Conservation (phyloP, 768 basidiomycete genomes). For the Auricularia sp. region DNA sequence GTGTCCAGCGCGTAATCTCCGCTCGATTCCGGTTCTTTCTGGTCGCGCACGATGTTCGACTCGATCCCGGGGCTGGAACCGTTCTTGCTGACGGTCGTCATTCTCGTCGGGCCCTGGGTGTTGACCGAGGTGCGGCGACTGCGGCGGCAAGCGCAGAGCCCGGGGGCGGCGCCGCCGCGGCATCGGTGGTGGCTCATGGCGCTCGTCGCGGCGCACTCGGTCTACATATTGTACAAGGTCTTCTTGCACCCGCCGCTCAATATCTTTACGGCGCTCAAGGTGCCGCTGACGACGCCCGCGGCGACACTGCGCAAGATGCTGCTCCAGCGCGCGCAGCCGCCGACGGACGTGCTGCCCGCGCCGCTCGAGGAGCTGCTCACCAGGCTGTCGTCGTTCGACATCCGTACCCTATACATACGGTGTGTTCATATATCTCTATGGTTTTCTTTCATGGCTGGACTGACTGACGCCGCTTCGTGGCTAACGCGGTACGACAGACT, state of each 20-base stretch:
- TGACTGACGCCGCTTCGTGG: not conserved
- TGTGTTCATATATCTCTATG: constrained; percentile 19
- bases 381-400: constrained; percentile 46
- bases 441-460: not conserved
- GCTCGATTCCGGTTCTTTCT: not conserved
- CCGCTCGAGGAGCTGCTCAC: constrained; percentile 45
- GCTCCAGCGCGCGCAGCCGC: constrained; percentile 29
- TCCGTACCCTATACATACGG: constrained; percentile 51
- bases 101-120: constrained; percentile 2
- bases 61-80: not conserved
- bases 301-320: constrained; percentile 43
- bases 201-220: constrained; percentile 28
- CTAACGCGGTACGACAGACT: constrained; percentile 33
- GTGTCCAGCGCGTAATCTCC: not conserved
- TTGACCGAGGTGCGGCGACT: constrained; percentile 1
- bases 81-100: constrained; percentile 2
- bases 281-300: constrained; percentile 46
- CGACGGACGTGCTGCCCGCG: constrained; percentile 27
- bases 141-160: not conserved
- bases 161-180: not conserved
- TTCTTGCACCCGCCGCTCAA: constrained; percentile 47
- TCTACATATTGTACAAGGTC: constrained; percentile 38
- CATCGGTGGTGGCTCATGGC: constrained; percentile 2
- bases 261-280: constrained; percentile 44
- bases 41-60: not conserved